Percentiles rank a stretch among this genome's conserved stretches.
phyloP scores from a whole-genome alignment of 2,329 filamentous ascomycete genomes.

The Hymenoscyphus fraxineus region DNA sequence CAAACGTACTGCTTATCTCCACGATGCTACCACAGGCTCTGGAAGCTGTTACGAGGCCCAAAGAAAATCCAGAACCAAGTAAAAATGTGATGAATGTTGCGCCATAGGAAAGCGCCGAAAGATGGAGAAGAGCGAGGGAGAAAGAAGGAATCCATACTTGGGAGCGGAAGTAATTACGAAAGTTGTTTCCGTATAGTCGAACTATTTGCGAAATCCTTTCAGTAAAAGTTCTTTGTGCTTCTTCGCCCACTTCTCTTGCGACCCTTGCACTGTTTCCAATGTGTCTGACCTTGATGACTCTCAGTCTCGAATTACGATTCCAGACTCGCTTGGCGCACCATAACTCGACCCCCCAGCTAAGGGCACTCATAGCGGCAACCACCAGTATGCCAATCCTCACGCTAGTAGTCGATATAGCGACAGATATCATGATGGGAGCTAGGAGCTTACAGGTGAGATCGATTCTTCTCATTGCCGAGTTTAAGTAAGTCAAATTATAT shows the following conservation, averaged over 20 bases:
- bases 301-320: constrained; percentile 33
- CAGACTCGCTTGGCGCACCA: constrained; percentile 40
- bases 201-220: constrained; percentile 13
- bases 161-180: constrained; percentile 38
- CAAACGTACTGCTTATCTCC: constrained; percentile 51
- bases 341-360: constrained; percentile 40
- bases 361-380: constrained; percentile 43
- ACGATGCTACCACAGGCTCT: constrained; percentile 45
- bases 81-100: constrained; percentile 55
- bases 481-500: constrained; percentile 43
- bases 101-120: constrained; percentile 53
- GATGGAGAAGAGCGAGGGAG: constrained; percentile 47
- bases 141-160: constrained; percentile 45
- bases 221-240: background rate
- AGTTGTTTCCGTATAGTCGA: constrained; percentile 31
- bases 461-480: constrained; percentile 53
- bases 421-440: constrained; percentile 48
- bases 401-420: constrained; percentile 42
- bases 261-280: background rate
- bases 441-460: constrained; percentile 55
- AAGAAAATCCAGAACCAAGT: constrained; percentile 45
- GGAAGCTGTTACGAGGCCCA: constrained; percentile 45
- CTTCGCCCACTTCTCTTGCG: background rate
- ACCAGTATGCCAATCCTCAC: constrained; percentile 43
- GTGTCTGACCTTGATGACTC: constrained; percentile 29